phyloP scores from a whole-genome alignment of 257 asterid species.

The Linaria vulgaris region DNA sequence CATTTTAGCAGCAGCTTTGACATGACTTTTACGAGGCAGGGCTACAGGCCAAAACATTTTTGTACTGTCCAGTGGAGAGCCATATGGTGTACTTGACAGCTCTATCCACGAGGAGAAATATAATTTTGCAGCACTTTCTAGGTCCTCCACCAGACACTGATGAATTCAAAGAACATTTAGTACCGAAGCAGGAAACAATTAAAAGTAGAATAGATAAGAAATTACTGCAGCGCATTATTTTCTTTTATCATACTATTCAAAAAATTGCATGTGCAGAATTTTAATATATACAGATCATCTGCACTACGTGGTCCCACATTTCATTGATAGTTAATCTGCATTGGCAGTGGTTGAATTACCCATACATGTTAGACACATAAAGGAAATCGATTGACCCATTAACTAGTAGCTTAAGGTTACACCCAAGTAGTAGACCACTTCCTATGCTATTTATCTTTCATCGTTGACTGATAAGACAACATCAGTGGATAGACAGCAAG shows the following conservation, averaged over 20 bases:
- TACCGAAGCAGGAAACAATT: slow-evolving; percentile 3
- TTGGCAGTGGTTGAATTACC: neutral
- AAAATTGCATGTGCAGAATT: neutral
- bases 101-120: slow-evolving; percentile 89
- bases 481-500: too few species aligned
- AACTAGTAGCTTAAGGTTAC: neutral
- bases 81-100: slow-evolving; percentile 90
- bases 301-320: neutral
- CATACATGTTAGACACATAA: neutral
- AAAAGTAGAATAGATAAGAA: neutral
- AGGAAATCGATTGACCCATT: neutral
- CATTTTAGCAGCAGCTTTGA: slow-evolving; percentile 98
- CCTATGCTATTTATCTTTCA: too few species aligned
- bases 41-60: slow-evolving; percentile 98
- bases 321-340: too few species aligned
- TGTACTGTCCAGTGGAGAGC: slow-evolving; percentile 72
- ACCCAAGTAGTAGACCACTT: too few species aligned
- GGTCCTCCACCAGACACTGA: slow-evolving; percentile 83
- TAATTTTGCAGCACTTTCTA: slow-evolving; percentile 68
- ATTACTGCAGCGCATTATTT: neutral
- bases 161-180: slow-evolving; percentile 28
- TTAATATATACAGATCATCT: neutral
- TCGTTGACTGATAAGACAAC: too few species aligned
- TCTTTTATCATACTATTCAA: neutral
- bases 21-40: slow-evolving; percentile 94